Evolutionary conservation across 768 basidiomycete genomes (phyloP).

Genomic region (Lactarius psammicola): DNA sequence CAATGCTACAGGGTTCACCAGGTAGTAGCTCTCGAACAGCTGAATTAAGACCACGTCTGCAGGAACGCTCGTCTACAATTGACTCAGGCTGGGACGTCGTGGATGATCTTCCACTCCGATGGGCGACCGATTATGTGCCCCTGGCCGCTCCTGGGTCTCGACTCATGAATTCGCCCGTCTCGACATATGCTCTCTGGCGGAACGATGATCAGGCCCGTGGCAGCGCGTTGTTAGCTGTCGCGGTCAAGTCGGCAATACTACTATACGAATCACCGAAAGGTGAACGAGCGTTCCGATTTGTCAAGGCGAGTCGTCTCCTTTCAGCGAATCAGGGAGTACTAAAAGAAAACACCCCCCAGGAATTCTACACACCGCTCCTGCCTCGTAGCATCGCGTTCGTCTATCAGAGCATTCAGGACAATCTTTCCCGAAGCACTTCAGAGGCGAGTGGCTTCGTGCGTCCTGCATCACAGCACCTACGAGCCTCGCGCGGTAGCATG

Average conservation of each 20-base stretch:
- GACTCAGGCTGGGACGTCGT: conserved; percentile 58
- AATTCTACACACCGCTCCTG: conserved; percentile 76
- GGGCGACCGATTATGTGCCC: conserved; percentile 86
- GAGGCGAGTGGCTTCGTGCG: conserved; percentile 39
- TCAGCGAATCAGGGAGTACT: background rate
- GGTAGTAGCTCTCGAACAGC: background rate
- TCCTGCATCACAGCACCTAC: conserved; percentile 24
- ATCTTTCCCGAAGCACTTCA: conserved; percentile 42
- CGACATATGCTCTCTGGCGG: conserved; percentile 68
- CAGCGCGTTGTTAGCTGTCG: conserved; percentile 64
- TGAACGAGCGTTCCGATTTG: conserved; percentile 77
- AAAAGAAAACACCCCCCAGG: conserved; percentile 42
- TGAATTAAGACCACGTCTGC: background rate
- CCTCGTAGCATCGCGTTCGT: conserved; percentile 69
- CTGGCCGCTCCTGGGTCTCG: conserved; percentile 69
- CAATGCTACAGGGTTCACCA: background rate
- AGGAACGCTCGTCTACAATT: background rate
- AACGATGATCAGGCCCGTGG: conserved; percentile 52
- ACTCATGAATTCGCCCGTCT: conserved; percentile 53
- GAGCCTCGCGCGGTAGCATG: conserved; percentile 12
- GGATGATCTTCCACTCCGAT: conserved; percentile 69
- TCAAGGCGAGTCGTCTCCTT: conserved; percentile 53
- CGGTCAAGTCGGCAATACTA: conserved; percentile 68
- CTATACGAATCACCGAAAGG: conserved; percentile 81
- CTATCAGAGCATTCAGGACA: conserved; percentile 60